Evolutionary conservation across 257 asterid species (phyloP).

Genomic region (Solanum pinnatisectum): DNA sequence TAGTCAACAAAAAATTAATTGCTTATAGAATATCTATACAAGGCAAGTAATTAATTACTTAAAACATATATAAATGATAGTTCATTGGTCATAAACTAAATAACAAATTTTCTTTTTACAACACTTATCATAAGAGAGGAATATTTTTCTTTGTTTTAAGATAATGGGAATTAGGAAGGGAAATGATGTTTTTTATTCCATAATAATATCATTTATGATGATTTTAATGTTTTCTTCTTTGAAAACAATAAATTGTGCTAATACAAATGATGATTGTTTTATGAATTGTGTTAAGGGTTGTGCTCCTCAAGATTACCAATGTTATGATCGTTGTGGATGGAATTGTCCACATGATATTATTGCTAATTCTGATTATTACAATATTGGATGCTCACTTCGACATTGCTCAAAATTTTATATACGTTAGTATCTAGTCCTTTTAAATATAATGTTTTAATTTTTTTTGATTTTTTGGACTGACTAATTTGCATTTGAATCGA

Average conservation of each 20-base stretch:
- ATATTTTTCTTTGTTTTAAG: not conserved
- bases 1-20: not conserved
- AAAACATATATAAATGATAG: not conserved
- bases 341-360: not conserved
- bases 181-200: not conserved
- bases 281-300: not conserved
- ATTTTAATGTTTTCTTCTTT: not conserved
- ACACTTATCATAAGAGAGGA: not conserved
- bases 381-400: not conserved
- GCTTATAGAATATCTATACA: not conserved
- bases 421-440: not conserved
- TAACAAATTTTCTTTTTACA: not conserved
- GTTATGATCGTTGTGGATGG: constrained; percentile 1
- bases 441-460: not conserved
- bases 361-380: not conserved
- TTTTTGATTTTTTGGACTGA: not conserved
- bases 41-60: not conserved
- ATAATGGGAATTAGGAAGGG: not conserved
- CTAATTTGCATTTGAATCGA: not conserved
- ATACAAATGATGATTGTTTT: not conserved
- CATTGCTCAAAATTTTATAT: not conserved
- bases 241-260: not conserved
- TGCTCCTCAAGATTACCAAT: not conserved
- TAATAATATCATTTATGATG: not conserved
- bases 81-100: not conserved